A percentile compares a stretch with the other conserved stretches of the same genome.
Evolutionary conservation across 257 asterid genomes (phyloP).

Genomic region (Cinchona pubescens): DNA sequence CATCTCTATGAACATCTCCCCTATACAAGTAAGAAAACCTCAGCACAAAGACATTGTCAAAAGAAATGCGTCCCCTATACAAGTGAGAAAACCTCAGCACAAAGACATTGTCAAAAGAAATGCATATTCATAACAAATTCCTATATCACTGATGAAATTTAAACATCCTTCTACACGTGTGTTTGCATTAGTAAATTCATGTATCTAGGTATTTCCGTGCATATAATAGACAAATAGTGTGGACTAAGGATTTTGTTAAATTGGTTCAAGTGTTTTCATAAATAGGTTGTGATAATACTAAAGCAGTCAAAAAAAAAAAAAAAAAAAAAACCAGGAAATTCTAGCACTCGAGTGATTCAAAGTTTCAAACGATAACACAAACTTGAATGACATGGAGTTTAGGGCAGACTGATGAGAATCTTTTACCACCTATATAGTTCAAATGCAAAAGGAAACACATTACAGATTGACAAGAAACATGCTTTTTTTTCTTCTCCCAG

Average conservation of each 20-base stretch:
- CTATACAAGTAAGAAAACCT: conserved; percentile 35
- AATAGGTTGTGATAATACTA: no score
- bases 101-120: conserved; percentile 6
- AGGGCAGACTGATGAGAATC: not conserved
- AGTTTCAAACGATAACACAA: not conserved
- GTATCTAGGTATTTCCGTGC: not conserved
- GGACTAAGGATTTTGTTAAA: not conserved
- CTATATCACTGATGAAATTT: not conserved
- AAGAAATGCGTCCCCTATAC: conserved; percentile 38
- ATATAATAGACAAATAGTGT: not conserved
- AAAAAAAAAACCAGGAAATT: not conserved
- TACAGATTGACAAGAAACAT: not conserved
- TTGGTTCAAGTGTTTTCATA: not conserved
- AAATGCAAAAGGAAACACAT: not conserved
- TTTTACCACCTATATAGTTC: not conserved
- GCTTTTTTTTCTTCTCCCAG: not conserved
- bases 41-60: conserved; percentile 8
- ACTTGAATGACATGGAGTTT: not conserved
- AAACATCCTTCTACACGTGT: not conserved
- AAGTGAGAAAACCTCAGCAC: conserved; percentile 16
- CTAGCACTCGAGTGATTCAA: not conserved
- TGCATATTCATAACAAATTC: not conserved
- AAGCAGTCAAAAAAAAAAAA: not conserved
- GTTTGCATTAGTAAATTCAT: not conserved
- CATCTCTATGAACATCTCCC: conserved; percentile 75